Evolutionary conservation across 2,329 filamentous ascomycete species (phyloP).

Genomic region (Microdochium trichocladiopsis): DNA sequence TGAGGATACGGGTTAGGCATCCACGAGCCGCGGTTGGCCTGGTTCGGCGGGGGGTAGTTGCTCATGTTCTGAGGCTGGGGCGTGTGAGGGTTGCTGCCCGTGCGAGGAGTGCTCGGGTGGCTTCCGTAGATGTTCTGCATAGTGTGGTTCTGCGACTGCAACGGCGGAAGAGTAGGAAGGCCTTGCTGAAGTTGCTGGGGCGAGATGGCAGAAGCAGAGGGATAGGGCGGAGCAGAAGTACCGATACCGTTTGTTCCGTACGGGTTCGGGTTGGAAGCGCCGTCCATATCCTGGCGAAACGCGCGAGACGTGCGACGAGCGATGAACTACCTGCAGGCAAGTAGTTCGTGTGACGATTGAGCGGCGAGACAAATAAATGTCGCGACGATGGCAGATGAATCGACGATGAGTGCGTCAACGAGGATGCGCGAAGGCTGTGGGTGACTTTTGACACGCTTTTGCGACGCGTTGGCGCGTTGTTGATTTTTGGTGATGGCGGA

Average conservation of each 20-base stretch:
- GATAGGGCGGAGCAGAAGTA: conserved; percentile 42
- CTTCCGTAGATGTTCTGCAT: conserved; percentile 50
- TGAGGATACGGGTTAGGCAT: conserved; percentile 46
- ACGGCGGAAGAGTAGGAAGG: conserved; percentile 47
- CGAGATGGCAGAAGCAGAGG: conserved; percentile 43
- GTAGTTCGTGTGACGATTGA: not conserved
- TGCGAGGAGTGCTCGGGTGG: conserved; percentile 55
- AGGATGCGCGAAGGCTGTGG: not conserved
- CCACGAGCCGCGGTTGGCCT: conserved; percentile 43
- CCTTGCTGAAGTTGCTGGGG: conserved; percentile 40
- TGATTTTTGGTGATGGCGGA: not conserved
- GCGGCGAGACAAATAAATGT: not conserved
- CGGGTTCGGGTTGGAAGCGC: conserved; percentile 30
- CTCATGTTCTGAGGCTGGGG: conserved; percentile 42
- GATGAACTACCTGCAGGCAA: not conserved
- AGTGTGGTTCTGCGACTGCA: conserved; percentile 37
- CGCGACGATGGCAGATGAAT: not conserved
- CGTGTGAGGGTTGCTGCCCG: conserved; percentile 50
- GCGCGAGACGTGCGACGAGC: not conserved
- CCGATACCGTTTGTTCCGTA: conserved; percentile 50
- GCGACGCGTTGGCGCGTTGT: not conserved
- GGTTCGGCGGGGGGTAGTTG: conserved; percentile 42
- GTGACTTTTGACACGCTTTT: not conserved
- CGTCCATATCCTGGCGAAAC: conserved; percentile 42
- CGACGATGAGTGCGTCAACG: not conserved